Evolutionary conservation across 148 eudicot genomes (phyloP).

Genomic region (Fagopyrum tataricum): DNA sequence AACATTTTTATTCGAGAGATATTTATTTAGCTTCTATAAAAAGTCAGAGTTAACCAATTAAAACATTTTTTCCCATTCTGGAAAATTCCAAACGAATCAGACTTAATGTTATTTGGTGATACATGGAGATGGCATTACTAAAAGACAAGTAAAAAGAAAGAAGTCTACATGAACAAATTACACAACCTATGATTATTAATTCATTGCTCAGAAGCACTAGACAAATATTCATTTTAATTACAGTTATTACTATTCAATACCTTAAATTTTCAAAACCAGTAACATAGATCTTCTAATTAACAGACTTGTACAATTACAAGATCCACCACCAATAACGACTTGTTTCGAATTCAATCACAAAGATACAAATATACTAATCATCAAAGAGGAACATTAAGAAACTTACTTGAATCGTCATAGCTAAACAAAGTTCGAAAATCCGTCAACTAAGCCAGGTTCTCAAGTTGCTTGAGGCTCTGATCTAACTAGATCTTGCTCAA

Average conservation of each 20-base stretch:
- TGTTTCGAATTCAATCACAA: neutral
- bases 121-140: neutral
- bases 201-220: neutral
- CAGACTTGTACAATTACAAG: neutral
- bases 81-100: neutral
- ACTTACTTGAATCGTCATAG: constrained; percentile 41
- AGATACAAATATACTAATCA: neutral
- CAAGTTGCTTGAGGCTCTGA: neutral
- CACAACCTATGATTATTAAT: neutral
- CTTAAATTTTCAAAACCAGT: neutral
- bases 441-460: constrained; percentile 11
- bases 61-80: neutral
- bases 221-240: neutral
- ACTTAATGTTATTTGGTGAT: neutral
- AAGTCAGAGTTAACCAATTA: neutral
- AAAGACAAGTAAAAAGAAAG: neutral
- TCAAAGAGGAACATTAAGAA: neutral
- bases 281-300: neutral
- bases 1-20: neutral
- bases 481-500: constrained; percentile 10
- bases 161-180: neutral
- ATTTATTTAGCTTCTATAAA: neutral
- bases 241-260: neutral
- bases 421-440: constrained; percentile 20
- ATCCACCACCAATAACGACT: neutral